These are phyloP conservation scores for Tricholoma hemisulphureum DNA, from an alignment of 768 basidiomycete genomes.

Conservation along the genomic window DNA sequence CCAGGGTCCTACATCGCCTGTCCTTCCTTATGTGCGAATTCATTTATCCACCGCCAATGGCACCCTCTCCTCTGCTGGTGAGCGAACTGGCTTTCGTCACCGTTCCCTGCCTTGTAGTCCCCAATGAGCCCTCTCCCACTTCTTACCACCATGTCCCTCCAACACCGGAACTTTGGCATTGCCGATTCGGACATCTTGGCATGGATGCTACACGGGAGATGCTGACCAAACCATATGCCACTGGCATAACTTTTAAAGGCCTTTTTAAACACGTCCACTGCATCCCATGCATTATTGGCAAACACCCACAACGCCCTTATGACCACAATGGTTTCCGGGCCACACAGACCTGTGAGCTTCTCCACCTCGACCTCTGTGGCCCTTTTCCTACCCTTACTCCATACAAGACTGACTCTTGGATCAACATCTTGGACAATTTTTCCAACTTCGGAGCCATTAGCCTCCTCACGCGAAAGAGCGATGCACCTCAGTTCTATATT, in stretches of 20 bases:
- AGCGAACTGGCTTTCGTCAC: background rate
- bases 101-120: too few species aligned
- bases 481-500: constrained; percentile 4
- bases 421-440: constrained; percentile 15
- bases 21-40: background rate
- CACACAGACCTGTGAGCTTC: constrained; percentile 12
- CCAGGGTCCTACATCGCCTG: background rate
- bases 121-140: background rate
- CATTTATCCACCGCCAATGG: background rate
- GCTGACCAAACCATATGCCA: constrained; percentile 12
- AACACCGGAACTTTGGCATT: constrained; percentile 13
- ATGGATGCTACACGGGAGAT: constrained; percentile 4
- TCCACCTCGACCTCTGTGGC: constrained; percentile 27
- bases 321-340: background rate
- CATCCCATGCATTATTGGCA: background rate
- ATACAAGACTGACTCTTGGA: constrained; percentile 5
- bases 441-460: constrained; percentile 15
- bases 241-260: constrained; percentile 4
- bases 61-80: background rate
- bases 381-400: constrained; percentile 20
- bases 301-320: background rate
- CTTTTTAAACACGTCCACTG: background rate
- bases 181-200: constrained; percentile 11
- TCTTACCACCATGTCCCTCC: background rate
- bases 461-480: constrained; percentile 2